A percentile compares a stretch with the other conserved stretches of the same genome.
Evolutionary conservation across 176 grass and related monocot genomes (phyloP).

Genomic region (Oryza meyeriana): DNA sequence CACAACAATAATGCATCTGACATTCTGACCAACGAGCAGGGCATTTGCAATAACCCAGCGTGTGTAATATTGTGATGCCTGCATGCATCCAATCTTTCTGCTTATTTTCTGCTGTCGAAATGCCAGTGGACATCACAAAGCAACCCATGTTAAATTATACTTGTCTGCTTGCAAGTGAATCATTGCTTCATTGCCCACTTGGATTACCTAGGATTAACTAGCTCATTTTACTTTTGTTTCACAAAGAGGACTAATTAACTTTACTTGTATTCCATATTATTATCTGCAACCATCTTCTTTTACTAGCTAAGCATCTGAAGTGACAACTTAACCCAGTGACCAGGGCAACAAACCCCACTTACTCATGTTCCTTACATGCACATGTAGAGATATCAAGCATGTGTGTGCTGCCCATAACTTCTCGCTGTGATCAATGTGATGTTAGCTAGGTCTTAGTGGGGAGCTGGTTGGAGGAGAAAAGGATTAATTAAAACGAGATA

Average conservation of each 20-base stretch:
- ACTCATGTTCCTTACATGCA: constrained; percentile 20
- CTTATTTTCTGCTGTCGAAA: neutral
- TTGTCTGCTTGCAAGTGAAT: neutral
- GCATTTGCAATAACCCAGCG: neutral
- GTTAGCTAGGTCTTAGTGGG: constrained; percentile 20
- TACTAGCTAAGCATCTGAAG: neutral
- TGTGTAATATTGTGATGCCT: neutral
- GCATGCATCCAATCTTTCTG: neutral
- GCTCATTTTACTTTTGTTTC: neutral
- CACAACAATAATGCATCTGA: neutral
- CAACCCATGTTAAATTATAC: neutral
- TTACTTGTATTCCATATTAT: neutral
- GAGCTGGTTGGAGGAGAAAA: neutral
- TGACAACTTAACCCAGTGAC: neutral
- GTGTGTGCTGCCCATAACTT: neutral
- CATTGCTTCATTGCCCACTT: constrained; percentile 1
- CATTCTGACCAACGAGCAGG: neutral
- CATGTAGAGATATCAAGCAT: neutral
- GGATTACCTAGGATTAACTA: neutral
- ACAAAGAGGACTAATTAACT: neutral
- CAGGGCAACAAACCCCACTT: constrained; percentile 19
- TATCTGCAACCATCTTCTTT: neutral
- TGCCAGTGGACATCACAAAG: neutral
- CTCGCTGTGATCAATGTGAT: neutral
- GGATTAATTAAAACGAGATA: neutral